These are phyloP conservation scores for Cytospora mali DNA, from an alignment of 2,329 filamentous ascomycete species.

Conservation along the genomic window DNA sequence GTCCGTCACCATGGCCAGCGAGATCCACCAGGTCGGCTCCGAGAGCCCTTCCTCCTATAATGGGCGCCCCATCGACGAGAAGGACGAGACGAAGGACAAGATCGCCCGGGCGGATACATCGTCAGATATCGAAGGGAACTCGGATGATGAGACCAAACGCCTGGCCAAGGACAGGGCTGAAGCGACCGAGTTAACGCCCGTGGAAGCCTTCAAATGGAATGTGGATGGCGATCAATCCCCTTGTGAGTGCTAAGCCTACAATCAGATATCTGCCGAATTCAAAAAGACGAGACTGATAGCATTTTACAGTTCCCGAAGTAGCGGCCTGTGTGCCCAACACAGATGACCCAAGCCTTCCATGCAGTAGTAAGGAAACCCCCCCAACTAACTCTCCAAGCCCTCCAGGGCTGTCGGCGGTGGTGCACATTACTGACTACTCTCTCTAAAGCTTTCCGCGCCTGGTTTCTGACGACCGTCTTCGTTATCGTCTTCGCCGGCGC, in stretches of 20 bases:
- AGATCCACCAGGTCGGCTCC: conserved; percentile 22
- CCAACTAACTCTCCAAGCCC: not conserved
- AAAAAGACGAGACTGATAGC: not conserved
- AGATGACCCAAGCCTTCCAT: conserved; percentile 37
- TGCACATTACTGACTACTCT: not conserved
- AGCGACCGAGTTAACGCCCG: conserved; percentile 37
- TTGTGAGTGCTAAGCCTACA: conserved; percentile 32
- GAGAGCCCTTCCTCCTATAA: conserved; percentile 3
- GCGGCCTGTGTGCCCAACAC: conserved; percentile 41
- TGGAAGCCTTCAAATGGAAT: conserved; percentile 41
- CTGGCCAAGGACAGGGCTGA: conserved; percentile 32
- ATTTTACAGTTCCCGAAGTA: conserved; percentile 40
- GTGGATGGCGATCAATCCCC: conserved; percentile 42
- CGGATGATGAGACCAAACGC: conserved; percentile 23
- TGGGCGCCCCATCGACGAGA: conserved; percentile 3
- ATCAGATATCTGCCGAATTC: not conserved
- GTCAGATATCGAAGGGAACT: conserved; percentile 24
- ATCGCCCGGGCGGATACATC: conserved; percentile 12
- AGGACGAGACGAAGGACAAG: conserved; percentile 24
- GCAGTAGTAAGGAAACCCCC: conserved; percentile 35
- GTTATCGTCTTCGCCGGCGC: conserved; percentile 40
- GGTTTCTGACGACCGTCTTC: conserved; percentile 36
- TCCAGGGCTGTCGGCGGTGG: not conserved
- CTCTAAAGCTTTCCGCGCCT: conserved; percentile 36
- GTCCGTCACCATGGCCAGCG: conserved; percentile 21